Evolutionary conservation across 2,329 filamentous ascomycete genomes (phyloP).

Genomic region (Sporothrix sp.): DNA sequence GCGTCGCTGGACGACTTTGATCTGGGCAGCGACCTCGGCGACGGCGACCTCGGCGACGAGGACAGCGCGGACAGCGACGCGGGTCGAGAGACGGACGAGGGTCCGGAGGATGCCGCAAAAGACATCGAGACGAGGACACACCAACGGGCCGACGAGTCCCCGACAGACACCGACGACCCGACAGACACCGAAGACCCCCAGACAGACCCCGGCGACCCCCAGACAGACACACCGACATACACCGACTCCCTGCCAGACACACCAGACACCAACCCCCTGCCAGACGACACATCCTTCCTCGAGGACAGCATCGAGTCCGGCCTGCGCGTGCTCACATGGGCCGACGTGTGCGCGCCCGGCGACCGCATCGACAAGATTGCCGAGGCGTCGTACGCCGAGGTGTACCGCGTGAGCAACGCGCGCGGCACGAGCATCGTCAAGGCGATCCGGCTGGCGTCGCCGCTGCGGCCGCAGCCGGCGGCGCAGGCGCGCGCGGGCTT

Average conservation of each 20-base stretch:
- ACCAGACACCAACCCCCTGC: too few relatives aligned
- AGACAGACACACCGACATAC: too few relatives aligned
- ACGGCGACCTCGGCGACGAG: too few relatives aligned
- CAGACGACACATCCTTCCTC: not conserved
- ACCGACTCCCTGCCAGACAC: too few relatives aligned
- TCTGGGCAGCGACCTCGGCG: too few relatives aligned
- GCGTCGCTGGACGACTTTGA: constrained; percentile 13
- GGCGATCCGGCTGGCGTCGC: constrained; percentile 49
- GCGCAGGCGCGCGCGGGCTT: constrained; percentile 43
- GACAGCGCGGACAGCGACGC: too few relatives aligned
- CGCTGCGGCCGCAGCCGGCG: constrained; percentile 49
- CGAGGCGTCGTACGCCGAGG: constrained; percentile 57
- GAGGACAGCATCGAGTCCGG: constrained; percentile 17
- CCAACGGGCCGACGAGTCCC: not conserved
- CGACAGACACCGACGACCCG: not conserved
- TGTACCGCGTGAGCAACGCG: constrained; percentile 52
- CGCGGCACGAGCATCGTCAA: constrained; percentile 56
- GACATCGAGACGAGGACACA: not conserved
- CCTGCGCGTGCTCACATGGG: constrained; percentile 43
- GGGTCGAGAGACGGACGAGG: not conserved
- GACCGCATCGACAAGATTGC: constrained; percentile 53
- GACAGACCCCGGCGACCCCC: too few relatives aligned
- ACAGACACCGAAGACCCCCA: too few relatives aligned
- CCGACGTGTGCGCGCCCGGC: constrained; percentile 44
- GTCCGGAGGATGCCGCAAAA: too few relatives aligned